A percentile compares a stretch with the other conserved stretches of the same genome.
phyloP scores from a whole-genome alignment of 495 filamentous ascomycete genomes.

The Sporormia fimetaria region DNA sequence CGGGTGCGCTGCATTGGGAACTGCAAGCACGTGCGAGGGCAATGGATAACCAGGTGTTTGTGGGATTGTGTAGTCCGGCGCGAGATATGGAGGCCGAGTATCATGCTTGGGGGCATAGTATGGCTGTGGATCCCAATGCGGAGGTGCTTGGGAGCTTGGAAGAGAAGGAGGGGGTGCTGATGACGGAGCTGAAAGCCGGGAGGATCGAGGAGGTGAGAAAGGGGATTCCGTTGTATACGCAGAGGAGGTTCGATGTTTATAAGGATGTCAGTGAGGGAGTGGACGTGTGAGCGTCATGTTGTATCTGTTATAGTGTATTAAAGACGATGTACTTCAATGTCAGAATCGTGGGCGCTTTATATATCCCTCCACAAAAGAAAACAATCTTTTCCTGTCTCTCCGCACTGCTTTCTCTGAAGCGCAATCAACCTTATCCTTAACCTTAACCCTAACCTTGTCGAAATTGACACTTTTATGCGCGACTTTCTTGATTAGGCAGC shows the following conservation, averaged over 20 bases:
- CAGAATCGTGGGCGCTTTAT: no score
- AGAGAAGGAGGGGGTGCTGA: conserved; percentile 64
- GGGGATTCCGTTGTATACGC: conserved; percentile 71
- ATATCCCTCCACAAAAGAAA: no score
- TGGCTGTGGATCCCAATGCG: conserved; percentile 85
- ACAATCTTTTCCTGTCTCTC: no score
- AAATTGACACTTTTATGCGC: no score
- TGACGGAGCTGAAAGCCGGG: conserved; percentile 59
- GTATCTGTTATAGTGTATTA: no score
- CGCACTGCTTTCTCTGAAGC: no score
- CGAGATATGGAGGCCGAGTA: conserved; percentile 68
- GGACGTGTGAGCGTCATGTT: neutral
- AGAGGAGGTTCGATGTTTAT: conserved; percentile 93
- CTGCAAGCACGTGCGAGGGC: conserved; percentile 73
- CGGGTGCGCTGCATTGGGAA: conserved; percentile 84
- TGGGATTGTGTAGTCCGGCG: conserved; percentile 84
- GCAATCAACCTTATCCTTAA: no score
- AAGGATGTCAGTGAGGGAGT: conserved; percentile 61
- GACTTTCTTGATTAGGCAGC: no score
- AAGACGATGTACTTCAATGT: no score
- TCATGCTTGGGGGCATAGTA: conserved; percentile 82
- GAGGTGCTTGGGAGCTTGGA: conserved; percentile 60
- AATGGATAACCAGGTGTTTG: conserved; percentile 90
- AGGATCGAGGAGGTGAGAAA: conserved; percentile 66
- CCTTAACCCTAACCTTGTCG: no score